These are phyloP conservation scores for Acanthamoeba healyi DNA, from an alignment of 208 protist genomes.

Conservation along the genomic window DNA sequence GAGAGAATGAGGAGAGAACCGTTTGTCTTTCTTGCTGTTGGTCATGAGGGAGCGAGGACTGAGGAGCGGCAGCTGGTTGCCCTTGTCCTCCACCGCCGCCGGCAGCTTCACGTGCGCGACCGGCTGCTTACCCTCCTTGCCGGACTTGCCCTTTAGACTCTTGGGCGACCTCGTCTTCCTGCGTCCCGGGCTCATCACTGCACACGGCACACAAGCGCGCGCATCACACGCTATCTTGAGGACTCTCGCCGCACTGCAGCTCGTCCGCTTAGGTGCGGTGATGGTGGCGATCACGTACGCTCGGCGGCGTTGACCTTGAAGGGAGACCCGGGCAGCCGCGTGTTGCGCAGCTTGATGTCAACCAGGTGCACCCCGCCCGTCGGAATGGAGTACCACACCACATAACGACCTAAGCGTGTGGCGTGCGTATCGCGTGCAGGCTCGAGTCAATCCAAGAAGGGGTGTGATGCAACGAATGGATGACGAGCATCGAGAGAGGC, in stretches of 20 bases:
- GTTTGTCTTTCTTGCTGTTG: background rate
- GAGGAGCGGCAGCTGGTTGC: background rate
- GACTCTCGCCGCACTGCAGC: too few relatives aligned
- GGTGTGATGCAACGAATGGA: too few relatives aligned
- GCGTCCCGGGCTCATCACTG: background rate
- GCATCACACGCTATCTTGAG: too few relatives aligned
- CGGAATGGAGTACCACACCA: conserved; percentile 1
- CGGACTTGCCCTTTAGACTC: background rate
- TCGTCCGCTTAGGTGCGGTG: too few relatives aligned
- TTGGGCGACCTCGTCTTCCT: conserved; percentile 9
- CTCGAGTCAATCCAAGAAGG: too few relatives aligned
- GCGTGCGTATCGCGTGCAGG: too few relatives aligned
- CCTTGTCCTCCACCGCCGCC: background rate
- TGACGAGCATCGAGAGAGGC: too few relatives aligned
- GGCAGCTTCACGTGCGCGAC: background rate
- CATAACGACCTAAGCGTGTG: background rate
- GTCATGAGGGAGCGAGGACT: background rate
- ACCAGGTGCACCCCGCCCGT: background rate
- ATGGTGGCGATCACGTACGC: background rate
- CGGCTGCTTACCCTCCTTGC: background rate
- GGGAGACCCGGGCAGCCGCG: background rate
- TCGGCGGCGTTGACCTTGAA: background rate
- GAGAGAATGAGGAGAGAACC: background rate
- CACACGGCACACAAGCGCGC: background rate
- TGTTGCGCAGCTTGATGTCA: background rate